A percentile compares a stretch with the other conserved stretches of the same genome.
These are phyloP conservation scores for Galium porrigens DNA, from an alignment of 305 asterid genomes.

Conservation along the genomic window DNA sequence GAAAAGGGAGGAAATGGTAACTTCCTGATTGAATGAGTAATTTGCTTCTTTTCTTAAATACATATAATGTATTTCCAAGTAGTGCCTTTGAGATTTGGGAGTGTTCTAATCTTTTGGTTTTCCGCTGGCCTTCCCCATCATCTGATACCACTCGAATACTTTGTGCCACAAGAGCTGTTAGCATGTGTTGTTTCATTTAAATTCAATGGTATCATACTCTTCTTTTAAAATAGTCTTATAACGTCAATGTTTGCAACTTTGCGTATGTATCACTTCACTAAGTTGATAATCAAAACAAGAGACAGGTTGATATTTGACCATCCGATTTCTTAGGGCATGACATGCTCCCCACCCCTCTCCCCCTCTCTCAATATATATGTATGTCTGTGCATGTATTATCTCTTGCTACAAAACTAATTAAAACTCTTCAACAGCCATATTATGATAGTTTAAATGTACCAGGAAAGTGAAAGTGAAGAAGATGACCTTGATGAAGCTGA, in stretches of 20 bases:
- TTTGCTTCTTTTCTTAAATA: not conserved
- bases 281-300: not conserved
- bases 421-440: conserved; percentile 3
- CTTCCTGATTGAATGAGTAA: not conserved
- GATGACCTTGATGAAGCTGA: conserved; percentile 34
- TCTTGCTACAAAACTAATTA: not conserved
- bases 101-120: not conserved
- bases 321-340: not conserved
- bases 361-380: too few relatives aligned
- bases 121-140: not conserved
- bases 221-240: not conserved
- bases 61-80: not conserved
- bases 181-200: not conserved
- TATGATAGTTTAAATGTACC: conserved; percentile 12
- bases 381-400: too few relatives aligned
- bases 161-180: not conserved
- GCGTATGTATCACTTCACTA: not conserved
- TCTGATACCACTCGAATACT: not conserved
- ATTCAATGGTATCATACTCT: not conserved
- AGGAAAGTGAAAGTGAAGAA: conserved; percentile 46
- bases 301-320: not conserved
- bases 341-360: not conserved
- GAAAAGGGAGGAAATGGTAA: not conserved
- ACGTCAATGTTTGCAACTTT: not conserved
- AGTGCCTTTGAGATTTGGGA: not conserved